Percentiles rank a stretch among this genome's conserved stretches.
These are phyloP conservation scores for Cystobasidiaceae sp. DNA, from an alignment of 1,284 basidiomycete species.

Conservation along the genomic window DNA sequence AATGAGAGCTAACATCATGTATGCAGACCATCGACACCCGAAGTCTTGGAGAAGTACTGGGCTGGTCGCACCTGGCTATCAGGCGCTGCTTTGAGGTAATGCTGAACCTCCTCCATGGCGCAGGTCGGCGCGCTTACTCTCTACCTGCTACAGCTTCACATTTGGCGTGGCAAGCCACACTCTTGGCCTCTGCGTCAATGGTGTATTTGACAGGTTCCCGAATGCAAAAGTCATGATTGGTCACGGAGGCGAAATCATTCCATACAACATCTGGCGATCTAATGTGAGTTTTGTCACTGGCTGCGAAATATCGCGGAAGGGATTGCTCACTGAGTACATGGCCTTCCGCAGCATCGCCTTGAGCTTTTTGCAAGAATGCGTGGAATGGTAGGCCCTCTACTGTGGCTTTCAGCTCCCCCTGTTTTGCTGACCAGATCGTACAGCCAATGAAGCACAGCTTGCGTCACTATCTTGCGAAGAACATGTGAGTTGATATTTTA, in stretches of 20 bases:
- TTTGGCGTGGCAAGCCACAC: conserved; percentile 10
- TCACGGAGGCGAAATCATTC: conserved; percentile 13
- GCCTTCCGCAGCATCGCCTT: not conserved
- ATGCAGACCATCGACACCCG: conserved; percentile 1
- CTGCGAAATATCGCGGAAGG: not conserved
- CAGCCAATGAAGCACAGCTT: conserved; percentile 18
- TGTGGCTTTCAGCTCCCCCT: too few species aligned
- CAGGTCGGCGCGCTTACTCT: not conserved
- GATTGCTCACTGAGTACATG: not conserved
- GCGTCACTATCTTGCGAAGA: conserved; percentile 17
- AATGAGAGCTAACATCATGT: not conserved
- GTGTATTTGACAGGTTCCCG: conserved; percentile 18
- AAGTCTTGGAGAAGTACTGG: conserved; percentile 7
- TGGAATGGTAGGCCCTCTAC: conserved; percentile 12
- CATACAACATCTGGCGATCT: conserved; percentile 19
- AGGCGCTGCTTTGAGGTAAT: conserved; percentile 8
- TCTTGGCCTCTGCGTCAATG: conserved; percentile 6
- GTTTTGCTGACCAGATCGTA: too few species aligned
- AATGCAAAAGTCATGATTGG: conserved; percentile 24
- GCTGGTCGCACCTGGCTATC: conserved; percentile 11
- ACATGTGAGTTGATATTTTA: conserved; percentile 19
- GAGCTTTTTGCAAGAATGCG: conserved; percentile 14
- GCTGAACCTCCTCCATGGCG: too few species aligned
- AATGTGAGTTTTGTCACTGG: not conserved
- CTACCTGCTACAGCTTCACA: conserved; percentile 2